Base-by-base conservation (phyloP, 306 rosid genomes). In the Bauhinia variegata region DNA sequence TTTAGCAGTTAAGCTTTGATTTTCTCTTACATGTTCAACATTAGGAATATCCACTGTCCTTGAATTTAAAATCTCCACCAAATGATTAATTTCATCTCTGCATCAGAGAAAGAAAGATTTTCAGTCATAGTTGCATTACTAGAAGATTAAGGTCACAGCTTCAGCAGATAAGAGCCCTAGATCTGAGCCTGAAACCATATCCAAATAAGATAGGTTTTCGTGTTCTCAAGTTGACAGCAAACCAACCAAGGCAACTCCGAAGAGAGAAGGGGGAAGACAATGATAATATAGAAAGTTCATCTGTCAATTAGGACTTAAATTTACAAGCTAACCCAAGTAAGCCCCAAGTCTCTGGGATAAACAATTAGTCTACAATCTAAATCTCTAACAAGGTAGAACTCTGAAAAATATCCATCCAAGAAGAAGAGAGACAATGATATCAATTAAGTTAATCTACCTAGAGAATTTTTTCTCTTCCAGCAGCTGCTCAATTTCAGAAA, bases 31-130 rank as follows among this genome's bases (percentile, higher is more conserved):
- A 15, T 62, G 49, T 33, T 63, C 85, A 71, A 13, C 57, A 70
- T 50, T 67, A 49, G 83, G 76, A 77, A 57, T 77, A 53, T 82
- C 91, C 58, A 75, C 70, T 38, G 76, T 85, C 86, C 84, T 89
- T 18, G 96, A 93, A 51, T 82, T 82, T 71, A 93, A 62, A 50
- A 93, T 68, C 64, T 69, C 85, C 85, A 88, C 75, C 68, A 93
- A 72, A 53, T 12, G 91, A 72, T 75, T 58, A 28, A 78, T 76
- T 83, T 92, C 96, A 51, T 82, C 91, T 79, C 98, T 92, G 79
- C 79, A 86, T 44, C 39, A 76, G 46, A 47, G 30, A 56, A 69
- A 42, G 32, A 61, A 61, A 33, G 11, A 66, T 51, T 19, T 14
- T 34, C n/a, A 52, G 70, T 11, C 28, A 23, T 23, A 2, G 28